Evolutionary conservation across 129 eudicot genomes (phyloP), one percentile per base, ranked within the genome.

Genomic region (Pulicaria dysenterica): DNA sequence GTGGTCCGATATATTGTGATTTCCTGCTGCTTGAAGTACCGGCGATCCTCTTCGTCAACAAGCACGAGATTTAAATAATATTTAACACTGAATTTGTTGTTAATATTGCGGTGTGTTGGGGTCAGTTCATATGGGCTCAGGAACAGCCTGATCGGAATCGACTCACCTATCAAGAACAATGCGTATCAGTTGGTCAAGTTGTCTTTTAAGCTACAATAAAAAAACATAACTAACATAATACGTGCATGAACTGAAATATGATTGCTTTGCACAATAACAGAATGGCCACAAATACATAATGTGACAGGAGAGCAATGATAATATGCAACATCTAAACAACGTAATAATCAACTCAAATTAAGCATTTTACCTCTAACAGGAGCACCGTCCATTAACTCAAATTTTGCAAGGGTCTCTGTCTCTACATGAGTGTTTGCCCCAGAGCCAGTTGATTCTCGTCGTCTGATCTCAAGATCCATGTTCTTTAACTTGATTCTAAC

Each of bases 341-440:
- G 31, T 24, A 24, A 24, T 0, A 24, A 24, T 24, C 2, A 24
- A 24, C 31, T 24, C 31, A 24, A 24, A 24, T 24, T 24, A 24
- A 24, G 31, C 31, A 24, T 24, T 2, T 51, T 85, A 92, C 96
- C 98, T 89, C 98, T 85, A 5, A 92, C 98, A 68, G 98, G 98
- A 74, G 98, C 96, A 59, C 98, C 98, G 63, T 92, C 98, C 98
- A 92, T 92, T 70, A 92, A 80, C 80, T 92, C 98, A 58, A 87
- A 92, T 50, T 92, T 92, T 19, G 98, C 98, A 42, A 92, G 88
- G 48, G 98, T 92, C 82, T 92, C 98, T 16, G 98, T 92, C 85
- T 92, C 98, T 7, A 92, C 96, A 82, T 92, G 98, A 45, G 98
- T 89, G 77, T 92, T 92, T 31, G 98, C 80, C 54, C 98, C 98